Percentiles rank a stretch among this genome's conserved stretches.
Conservation (phyloP, 352 stramenopile genomes). For the Phytophthora pini region DNA sequence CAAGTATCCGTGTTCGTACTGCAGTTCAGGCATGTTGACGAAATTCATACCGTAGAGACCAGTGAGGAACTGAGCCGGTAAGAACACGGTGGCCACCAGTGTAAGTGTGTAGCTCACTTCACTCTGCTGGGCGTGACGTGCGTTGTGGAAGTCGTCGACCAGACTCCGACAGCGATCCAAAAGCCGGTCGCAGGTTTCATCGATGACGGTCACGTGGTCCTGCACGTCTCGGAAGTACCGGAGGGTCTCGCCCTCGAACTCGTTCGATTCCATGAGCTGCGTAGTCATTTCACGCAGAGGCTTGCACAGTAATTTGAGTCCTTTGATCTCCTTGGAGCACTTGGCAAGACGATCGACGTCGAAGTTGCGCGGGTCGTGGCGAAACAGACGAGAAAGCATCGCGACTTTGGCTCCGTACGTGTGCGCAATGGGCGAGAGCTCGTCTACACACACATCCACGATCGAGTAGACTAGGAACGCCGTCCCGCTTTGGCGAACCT, state of each 20-base stretch:
- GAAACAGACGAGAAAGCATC: constrained; percentile 72
- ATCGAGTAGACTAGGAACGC: constrained; percentile 83
- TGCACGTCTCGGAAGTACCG: constrained; percentile 88
- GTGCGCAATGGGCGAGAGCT: constrained; percentile 79
- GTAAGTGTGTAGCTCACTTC: constrained; percentile 86
- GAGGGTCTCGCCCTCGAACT: constrained; percentile 75
- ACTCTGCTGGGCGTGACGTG: constrained; percentile 66
- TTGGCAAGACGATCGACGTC: constrained; percentile 62
- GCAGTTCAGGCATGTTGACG: constrained; percentile 84
- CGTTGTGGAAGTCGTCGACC: constrained; percentile 73
- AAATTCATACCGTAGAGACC: constrained; percentile 93
- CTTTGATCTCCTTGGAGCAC: constrained; percentile 77
- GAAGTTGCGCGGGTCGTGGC: constrained; percentile 64
- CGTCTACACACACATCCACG: constrained; percentile 83
- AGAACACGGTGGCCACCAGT: constrained; percentile 81
- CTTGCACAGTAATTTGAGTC: constrained; percentile 76
- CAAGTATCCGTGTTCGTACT: constrained; percentile 78
- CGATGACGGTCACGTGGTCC: constrained; percentile 82
- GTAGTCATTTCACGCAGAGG: constrained; percentile 76
- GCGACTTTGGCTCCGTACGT: constrained; percentile 76
- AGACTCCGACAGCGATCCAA: constrained; percentile 73
- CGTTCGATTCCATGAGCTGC: constrained; percentile 71
- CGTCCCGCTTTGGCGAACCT: constrained; percentile 78
- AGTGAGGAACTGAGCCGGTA: constrained; percentile 90
- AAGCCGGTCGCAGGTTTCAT: constrained; percentile 84